Evolutionary conservation across 2,329 filamentous ascomycete species (phyloP).

Genomic region (Bipolaris oryzae): DNA sequence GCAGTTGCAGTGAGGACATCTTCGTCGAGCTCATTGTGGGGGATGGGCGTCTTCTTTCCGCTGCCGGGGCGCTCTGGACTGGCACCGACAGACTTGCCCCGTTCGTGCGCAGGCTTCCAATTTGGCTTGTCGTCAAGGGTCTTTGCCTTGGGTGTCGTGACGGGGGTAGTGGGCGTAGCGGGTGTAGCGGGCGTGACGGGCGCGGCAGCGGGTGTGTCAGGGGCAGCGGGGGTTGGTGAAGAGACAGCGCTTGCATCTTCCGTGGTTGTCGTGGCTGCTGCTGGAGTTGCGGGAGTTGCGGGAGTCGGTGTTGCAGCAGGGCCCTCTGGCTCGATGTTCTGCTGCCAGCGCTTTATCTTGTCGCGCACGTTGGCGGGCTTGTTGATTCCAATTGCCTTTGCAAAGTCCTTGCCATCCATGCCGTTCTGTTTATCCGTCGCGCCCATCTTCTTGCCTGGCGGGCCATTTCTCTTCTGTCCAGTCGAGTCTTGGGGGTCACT

Average conservation of each 20-base stretch:
- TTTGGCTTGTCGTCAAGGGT: slow-evolving; percentile 35
- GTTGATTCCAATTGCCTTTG: slow-evolving; percentile 50
- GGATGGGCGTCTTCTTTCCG: slow-evolving; percentile 38
- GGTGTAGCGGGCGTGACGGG: slow-evolving; percentile 9
- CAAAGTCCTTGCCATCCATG: slow-evolving; percentile 47
- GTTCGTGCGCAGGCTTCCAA: slow-evolving; percentile 33
- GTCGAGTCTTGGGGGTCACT: slow-evolving; percentile 27
- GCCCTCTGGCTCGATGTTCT: slow-evolving; percentile 69
- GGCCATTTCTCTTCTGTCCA: slow-evolving; percentile 36
- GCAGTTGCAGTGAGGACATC: slow-evolving; percentile 62
- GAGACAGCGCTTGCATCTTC: slow-evolving; percentile 18
- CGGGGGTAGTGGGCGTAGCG: slow-evolving; percentile 21
- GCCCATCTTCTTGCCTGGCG: slow-evolving; percentile 36
- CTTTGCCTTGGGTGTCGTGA: slow-evolving; percentile 35
- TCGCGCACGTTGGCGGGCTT: slow-evolving; percentile 65
- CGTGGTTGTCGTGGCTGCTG: not conserved
- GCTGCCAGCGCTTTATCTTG: slow-evolving; percentile 85
- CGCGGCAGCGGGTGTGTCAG: slow-evolving; percentile 1
- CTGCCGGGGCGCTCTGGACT: slow-evolving; percentile 39
- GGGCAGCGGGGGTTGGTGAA: slow-evolving; percentile 15
- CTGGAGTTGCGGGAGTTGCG: no score
- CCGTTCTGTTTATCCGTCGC: slow-evolving; percentile 34
- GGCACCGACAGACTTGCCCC: slow-evolving; percentile 31
- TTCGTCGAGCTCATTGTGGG: slow-evolving; percentile 50
- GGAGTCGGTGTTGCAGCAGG: not conserved